Evolutionary conservation across 106 monocot species (phyloP).

Genomic region (Posidonia australis): DNA sequence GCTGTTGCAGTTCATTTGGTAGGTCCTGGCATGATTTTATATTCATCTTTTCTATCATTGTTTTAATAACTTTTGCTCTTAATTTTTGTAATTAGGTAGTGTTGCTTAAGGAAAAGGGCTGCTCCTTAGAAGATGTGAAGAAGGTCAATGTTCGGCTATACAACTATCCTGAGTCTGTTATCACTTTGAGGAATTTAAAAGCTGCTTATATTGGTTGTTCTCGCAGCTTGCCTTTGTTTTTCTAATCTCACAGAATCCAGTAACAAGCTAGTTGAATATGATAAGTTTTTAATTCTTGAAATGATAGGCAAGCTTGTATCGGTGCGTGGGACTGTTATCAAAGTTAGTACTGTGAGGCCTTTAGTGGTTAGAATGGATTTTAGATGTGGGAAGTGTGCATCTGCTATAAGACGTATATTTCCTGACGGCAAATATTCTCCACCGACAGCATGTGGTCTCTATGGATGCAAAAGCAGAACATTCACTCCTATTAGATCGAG

Average conservation of each 20-base stretch:
- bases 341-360: constrained; percentile 80
- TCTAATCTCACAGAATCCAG: not conserved
- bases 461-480: constrained; percentile 78
- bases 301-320: constrained; percentile 79
- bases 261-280: not conserved
- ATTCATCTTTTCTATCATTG: not conserved
- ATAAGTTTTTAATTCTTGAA: constrained; percentile 3
- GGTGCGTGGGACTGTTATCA: constrained; percentile 76
- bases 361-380: constrained; percentile 68
- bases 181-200: constrained; percentile 81
- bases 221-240: not conserved
- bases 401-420: constrained; percentile 39
- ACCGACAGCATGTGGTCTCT: constrained; percentile 47
- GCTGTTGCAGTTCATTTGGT: constrained; percentile 78
- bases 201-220: constrained; percentile 84
- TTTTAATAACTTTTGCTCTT: constrained; percentile 4
- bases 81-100: constrained; percentile 28
- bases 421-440: constrained; percentile 93
- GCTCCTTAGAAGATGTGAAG: constrained; percentile 29
- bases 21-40: not conserved
- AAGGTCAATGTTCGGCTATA: constrained; percentile 79
- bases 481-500: constrained; percentile 75
- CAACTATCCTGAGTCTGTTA: constrained; percentile 58
- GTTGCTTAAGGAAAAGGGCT: constrained; percentile 26
- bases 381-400: constrained; percentile 58